phyloP scores from a whole-genome alignment of 176 grass and related monocot genomes.

The Oryza glumipatula region DNA sequence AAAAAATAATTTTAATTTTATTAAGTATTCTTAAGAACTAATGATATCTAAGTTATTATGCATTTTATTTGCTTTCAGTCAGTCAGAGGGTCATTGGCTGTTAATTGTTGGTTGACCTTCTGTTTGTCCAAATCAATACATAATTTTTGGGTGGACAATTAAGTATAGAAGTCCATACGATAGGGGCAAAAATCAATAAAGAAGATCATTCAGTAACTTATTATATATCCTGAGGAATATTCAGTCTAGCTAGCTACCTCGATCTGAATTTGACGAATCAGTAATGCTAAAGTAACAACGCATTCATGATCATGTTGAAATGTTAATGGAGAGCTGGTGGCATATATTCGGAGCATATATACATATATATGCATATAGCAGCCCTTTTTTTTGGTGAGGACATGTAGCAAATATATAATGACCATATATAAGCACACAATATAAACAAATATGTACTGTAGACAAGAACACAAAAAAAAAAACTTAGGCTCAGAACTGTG shows the following conservation, averaged over 20 bases:
- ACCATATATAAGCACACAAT: neutral
- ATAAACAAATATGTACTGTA: slow-evolving; percentile 21
- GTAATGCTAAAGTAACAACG: neutral
- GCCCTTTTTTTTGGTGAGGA: neutral
- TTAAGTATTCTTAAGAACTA: neutral
- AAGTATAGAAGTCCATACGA: neutral
- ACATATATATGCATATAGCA: neutral
- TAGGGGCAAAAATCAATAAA: neutral
- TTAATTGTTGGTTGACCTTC: too few relatives aligned
- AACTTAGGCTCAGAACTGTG: slow-evolving; percentile 45
- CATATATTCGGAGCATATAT: neutral
- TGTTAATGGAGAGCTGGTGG: neutral
- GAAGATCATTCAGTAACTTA: neutral
- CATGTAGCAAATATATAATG: slow-evolving; percentile 1
- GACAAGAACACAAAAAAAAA: slow-evolving; percentile 22
- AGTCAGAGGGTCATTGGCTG: neutral
- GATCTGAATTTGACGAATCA: neutral
- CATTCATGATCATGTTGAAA: slow-evolving; percentile 33
- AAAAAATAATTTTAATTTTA: neutral
- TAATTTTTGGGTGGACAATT: neutral
- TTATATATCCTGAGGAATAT: neutral
- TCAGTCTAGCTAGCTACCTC: neutral
- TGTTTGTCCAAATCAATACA: neutral
- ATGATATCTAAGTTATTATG: neutral
- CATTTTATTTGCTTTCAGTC: neutral